phyloP scores from a whole-genome alignment of 2,329 filamentous ascomycete genomes.

The Neofusicoccum parvum region DNA sequence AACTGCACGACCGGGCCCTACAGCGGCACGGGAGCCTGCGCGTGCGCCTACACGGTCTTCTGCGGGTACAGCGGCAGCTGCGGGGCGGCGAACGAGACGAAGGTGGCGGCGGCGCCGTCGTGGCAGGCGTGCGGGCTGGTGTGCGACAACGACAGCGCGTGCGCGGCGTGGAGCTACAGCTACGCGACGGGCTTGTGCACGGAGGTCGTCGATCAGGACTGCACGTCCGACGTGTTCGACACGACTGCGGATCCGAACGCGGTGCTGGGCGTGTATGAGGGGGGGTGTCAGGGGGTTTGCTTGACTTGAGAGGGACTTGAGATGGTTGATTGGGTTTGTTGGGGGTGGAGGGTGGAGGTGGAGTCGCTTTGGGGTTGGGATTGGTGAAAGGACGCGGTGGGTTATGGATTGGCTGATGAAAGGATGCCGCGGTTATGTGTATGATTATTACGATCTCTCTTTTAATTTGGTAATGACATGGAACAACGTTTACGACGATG shows the following conservation, averaged over 20 bases:
- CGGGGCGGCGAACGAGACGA: not conserved
- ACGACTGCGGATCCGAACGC: not conserved
- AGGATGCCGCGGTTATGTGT: not conserved
- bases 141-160: conserved; percentile 12
- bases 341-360: no score
- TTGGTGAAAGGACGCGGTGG: no score
- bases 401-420: no score
- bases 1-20: not conserved
- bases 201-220: not conserved
- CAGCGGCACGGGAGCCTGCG: not conserved
- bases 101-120: not conserved
- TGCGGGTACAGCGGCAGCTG: not conserved
- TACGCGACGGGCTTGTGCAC: not conserved
- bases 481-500: not conserved
- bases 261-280: not conserved
- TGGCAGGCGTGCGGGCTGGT: not conserved
- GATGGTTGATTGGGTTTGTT: no score
- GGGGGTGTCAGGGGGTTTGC: not conserved
- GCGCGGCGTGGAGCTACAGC: not conserved
- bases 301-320: not conserved
- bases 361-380: no score
- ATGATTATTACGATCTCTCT: not conserved
- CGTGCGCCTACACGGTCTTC: not conserved
- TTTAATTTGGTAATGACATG: not conserved
- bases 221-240: not conserved